Evolutionary conservation across 192 early-diverging fungal species (phyloP), one percentile per base, ranked within the genome.

Genomic region (Glomus cerebriforme): DNA sequence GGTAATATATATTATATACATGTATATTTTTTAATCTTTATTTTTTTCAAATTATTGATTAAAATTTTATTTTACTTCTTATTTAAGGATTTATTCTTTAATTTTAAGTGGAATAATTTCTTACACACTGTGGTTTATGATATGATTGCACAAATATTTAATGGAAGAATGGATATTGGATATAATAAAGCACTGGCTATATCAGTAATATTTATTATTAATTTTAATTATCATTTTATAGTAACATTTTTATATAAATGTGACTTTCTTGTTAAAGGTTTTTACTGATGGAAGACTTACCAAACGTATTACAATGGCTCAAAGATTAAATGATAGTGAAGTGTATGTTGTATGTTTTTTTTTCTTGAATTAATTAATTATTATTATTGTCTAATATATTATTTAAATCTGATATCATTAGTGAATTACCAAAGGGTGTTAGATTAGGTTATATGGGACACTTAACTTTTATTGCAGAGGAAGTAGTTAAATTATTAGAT

Each of bases 381-480:
- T 63, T 3, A n/a, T 59, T 3, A 3, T 26, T 9, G 15, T 29
- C 6, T 73, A 27, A 26, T 43, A 2, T 26, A 62, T 73, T 34
- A 12, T 39, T 63, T 8, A n/a, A n/a, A 1, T 45, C 0, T 10
- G 17, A 15, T 26, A 22, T 32, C 6, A 43, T 26, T 79, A 95
- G 92, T 29, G 90, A 90, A 39, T 85, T 94, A 80, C 93, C 95
- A 15, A 96, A 96, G 58, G 97, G 97, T 35, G 91, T 94, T 24
- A 91, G 97, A 43, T 87, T 98, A 34, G 98, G 97, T 8, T 99
- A 95, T 82, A 99, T 99, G 98, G 98, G 98, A 15, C 98, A 99
- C 78, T 85, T 99, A 81, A 99, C 96, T 0, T 96, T 96, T 68
- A 97, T 99, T 71, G 91, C 97, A 32, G 98, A 99, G 79, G 98